Base-by-base conservation (phyloP, 768 basidiomycete genomes). In the Pholiota molesta region DNA sequence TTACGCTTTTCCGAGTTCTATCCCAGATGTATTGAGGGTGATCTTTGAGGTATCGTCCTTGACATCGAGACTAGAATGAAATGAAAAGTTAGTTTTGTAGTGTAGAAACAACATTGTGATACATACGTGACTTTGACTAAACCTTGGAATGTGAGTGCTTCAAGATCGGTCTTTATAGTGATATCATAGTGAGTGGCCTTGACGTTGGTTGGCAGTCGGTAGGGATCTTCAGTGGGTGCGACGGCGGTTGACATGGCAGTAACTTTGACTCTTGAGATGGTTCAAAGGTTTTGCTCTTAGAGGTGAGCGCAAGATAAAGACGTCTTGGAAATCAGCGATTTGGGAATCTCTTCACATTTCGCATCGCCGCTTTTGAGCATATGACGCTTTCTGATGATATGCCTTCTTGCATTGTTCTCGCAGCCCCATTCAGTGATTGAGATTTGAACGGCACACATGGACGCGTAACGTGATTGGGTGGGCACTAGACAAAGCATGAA, bases 101-200 rank as follows among this genome's bases (percentile, higher is more conserved):
- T 58, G 52, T 39, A 29, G 17, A 35, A 33, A 28, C 16, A 14
- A 39, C 16, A 6, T 28, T 26, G 51, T 29, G 23, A 44, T 28
- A 19, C 85, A 58, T 62, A 86, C 92, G 83, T 79, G 71, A 92
- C 85, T 66, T 85, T 86, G 53, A 89, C 91, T 39, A 87, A 79
- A 44, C 97, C 97, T 42, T 85, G 79, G 73, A 95, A 98, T 10
- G 76, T 82, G 62, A 87, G 81, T 16, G 80, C 81, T 57, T 89
- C 81, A 57, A 98, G 85, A 75, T 98, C 92, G 3, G 94, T 95
- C 69, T 84, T 86, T 71, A 95, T 76, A 52, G 85, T 86, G 53
- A 95, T 70, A 66, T 92, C 88, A 74, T 95, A 96, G 72, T 94
- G 92, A 6, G 75, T 81, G 11, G 92, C 88, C 66, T 81, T 85